Conservation (phyloP, 352 stramenopile genomes). For the Paralagenidium karlingii region DNA sequence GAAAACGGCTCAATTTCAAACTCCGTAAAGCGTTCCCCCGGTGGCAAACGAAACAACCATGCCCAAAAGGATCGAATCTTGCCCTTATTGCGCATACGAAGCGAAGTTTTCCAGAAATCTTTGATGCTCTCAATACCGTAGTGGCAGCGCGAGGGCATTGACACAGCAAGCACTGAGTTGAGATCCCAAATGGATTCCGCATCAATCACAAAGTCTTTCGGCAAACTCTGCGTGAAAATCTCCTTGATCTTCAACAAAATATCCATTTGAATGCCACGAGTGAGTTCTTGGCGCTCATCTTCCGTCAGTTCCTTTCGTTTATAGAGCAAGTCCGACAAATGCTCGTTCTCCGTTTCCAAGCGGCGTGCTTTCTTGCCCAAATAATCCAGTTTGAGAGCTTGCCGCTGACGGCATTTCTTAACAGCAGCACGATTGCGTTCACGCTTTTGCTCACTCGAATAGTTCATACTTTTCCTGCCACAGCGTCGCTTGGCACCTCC, state of each 20-base stretch:
- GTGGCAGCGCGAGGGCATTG: slow-evolving; percentile 77
- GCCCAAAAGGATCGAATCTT: slow-evolving; percentile 82
- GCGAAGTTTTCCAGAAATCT: slow-evolving; percentile 72
- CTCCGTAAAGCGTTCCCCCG: slow-evolving; percentile 58
- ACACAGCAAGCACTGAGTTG: slow-evolving; percentile 74
- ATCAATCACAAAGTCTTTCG: slow-evolving; percentile 77
- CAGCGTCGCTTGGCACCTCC: slow-evolving; percentile 9
- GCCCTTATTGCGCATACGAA: slow-evolving; percentile 80
- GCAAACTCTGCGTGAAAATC: slow-evolving; percentile 76
- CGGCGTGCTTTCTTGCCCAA: slow-evolving; percentile 59
- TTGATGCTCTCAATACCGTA: slow-evolving; percentile 82
- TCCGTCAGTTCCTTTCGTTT: slow-evolving; percentile 51
- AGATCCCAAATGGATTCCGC: slow-evolving; percentile 76
- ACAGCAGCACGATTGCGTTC: slow-evolving; percentile 75
- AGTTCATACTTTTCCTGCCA: slow-evolving; percentile 80
- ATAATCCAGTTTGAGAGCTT: slow-evolving; percentile 73
- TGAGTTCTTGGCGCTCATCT: slow-evolving; percentile 43
- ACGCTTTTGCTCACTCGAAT: slow-evolving; percentile 70
- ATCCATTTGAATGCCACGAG: slow-evolving; percentile 76
- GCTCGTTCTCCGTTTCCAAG: slow-evolving; percentile 48
- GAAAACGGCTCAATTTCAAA: slow-evolving; percentile 73
- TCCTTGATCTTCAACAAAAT: slow-evolving; percentile 82
- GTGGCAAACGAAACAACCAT: slow-evolving; percentile 65
- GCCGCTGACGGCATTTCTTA: slow-evolving; percentile 72
- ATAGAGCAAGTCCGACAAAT: slow-evolving; percentile 60